phyloP scores from a whole-genome alignment of 1,284 basidiomycete species.

The Marasmius fiardii region DNA sequence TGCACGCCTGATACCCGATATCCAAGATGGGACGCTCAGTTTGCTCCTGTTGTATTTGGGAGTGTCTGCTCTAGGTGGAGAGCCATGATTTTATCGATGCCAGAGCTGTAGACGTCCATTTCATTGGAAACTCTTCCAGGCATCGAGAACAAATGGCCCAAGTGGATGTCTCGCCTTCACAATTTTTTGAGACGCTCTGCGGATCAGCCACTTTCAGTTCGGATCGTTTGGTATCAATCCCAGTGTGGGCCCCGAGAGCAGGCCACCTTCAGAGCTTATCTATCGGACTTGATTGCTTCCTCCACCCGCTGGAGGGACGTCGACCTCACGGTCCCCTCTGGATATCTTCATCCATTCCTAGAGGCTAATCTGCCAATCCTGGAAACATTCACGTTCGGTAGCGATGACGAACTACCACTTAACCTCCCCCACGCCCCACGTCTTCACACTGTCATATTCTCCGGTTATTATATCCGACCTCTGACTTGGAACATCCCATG shows the following conservation, averaged over 20 bases:
- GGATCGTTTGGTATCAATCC: background rate
- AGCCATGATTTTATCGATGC: slow-evolving; percentile 19
- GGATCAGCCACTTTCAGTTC: background rate
- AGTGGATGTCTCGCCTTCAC: background rate
- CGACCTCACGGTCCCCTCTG: background rate
- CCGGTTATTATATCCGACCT: background rate
- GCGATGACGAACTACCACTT: background rate
- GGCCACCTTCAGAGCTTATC: background rate
- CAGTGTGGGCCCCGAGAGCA: background rate
- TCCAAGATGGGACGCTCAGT: slow-evolving; percentile 15
- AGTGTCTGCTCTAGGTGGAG: slow-evolving; percentile 26
- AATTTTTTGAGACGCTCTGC: background rate
- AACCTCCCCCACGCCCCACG: background rate
- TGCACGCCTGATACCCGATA: slow-evolving; percentile 21
- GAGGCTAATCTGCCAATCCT: background rate
- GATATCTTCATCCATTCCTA: background rate
- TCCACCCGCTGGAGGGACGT: background rate
- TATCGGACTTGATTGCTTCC: background rate
- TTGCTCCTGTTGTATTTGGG: slow-evolving; percentile 21
- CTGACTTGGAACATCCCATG: background rate
- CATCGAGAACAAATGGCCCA: slow-evolving; percentile 1
- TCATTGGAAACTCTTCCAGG: slow-evolving; percentile 16
- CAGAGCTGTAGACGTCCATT: slow-evolving; percentile 23
- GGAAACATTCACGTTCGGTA: background rate
- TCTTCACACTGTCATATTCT: background rate